Percentiles rank a stretch among this genome's conserved stretches.
Evolutionary conservation across 2,329 filamentous ascomycete species (phyloP).

Genomic region (Trichoderma brevicompactum): DNA sequence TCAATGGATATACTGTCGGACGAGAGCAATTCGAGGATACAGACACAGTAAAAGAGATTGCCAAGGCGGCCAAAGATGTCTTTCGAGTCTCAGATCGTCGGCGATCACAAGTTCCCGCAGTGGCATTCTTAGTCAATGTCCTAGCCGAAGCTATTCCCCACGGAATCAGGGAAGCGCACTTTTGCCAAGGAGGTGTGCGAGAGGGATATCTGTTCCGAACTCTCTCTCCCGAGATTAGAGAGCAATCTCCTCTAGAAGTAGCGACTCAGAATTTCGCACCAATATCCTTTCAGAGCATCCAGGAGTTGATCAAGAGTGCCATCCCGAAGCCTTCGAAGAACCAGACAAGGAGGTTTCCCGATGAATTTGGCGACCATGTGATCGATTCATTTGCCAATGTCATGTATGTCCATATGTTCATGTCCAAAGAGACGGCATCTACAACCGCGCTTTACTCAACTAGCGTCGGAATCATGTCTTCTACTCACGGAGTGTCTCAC

Average conservation of each 20-base stretch:
- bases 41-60: constrained; percentile 39
- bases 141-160: constrained; percentile 63
- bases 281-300: constrained; percentile 51
- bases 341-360: constrained; percentile 40
- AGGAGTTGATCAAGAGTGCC: constrained; percentile 51
- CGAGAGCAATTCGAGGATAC: constrained; percentile 58
- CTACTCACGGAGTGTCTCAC: constrained; percentile 65
- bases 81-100: constrained; percentile 70
- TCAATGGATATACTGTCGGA: constrained; percentile 67
- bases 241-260: constrained; percentile 61
- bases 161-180: constrained; percentile 63
- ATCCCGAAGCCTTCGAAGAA: constrained; percentile 46
- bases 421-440: constrained; percentile 59
- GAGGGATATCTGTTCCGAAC: constrained; percentile 67
- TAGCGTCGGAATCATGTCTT: constrained; percentile 64
- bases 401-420: constrained; percentile 57
- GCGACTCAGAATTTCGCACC: constrained; percentile 60
- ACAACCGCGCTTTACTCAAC: constrained; percentile 65
- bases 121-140: constrained; percentile 68
- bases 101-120: constrained; percentile 68
- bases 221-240: constrained; percentile 52
- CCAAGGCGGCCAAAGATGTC: constrained; percentile 43
- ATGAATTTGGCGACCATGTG: constrained; percentile 50
- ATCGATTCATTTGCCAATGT: constrained; percentile 63
- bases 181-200: constrained; percentile 72